Evolutionary conservation across 148 eudicot genomes (phyloP).

Genomic region (Cornus controversa): DNA sequence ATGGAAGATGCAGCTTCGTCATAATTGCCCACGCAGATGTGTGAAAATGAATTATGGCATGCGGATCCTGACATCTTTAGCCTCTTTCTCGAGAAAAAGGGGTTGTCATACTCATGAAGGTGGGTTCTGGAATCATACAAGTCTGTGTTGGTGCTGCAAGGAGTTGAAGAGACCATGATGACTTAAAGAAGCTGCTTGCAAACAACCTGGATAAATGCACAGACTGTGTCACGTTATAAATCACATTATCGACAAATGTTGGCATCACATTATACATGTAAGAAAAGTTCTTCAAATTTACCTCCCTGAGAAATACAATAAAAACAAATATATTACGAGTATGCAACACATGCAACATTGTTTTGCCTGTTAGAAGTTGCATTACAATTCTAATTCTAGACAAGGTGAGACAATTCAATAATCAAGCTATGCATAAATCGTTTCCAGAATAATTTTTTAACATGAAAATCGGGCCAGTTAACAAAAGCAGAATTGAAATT

Average conservation of each 20-base stretch:
- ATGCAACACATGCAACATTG: too few relatives aligned
- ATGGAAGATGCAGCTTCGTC: conserved; percentile 9
- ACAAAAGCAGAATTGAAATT: too few relatives aligned
- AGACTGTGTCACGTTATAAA: background rate
- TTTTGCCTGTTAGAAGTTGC: too few relatives aligned
- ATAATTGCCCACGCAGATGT: conserved; percentile 10
- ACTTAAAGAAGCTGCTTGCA: background rate
- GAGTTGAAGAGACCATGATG: conserved; percentile 45
- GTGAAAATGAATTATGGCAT: conserved; percentile 1
- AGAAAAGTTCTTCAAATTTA: background rate
- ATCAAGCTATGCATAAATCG: background rate
- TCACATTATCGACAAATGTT: background rate
- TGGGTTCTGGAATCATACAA: conserved; percentile 1
- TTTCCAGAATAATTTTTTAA: too few relatives aligned
- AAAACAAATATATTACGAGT: too few relatives aligned
- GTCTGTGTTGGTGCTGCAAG: conserved; percentile 8
- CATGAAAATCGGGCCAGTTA: too few relatives aligned
- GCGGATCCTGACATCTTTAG: conserved; percentile 21
- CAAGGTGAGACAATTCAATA: too few relatives aligned
- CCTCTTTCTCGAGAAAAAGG: conserved; percentile 23
- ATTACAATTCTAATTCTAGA: too few relatives aligned
- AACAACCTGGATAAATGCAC: background rate
- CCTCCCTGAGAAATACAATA: background rate
- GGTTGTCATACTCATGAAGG: background rate
- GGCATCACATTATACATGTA: too few relatives aligned